Percentiles rank a stretch among this genome's conserved stretches.
These are phyloP conservation scores for Hypoxylon sp. DNA, from an alignment of 2,329 filamentous ascomycete genomes.

Conservation along the genomic window DNA sequence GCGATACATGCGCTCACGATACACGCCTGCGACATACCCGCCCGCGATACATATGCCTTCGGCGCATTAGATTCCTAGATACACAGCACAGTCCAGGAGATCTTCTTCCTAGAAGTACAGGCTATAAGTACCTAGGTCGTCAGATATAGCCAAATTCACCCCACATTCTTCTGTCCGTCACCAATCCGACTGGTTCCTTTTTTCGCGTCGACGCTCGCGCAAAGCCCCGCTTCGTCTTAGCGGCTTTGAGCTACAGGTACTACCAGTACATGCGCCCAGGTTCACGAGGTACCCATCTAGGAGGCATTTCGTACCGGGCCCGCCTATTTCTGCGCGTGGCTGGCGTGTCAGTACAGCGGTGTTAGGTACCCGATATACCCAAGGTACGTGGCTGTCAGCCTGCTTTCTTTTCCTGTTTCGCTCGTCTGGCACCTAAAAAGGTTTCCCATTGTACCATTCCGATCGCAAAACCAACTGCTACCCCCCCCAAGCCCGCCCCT, in stretches of 20 bases:
- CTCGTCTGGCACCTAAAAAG: conserved; percentile 13
- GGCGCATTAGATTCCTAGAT: no score
- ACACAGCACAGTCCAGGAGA: no score
- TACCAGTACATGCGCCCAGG: no score
- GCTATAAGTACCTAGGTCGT: no score
- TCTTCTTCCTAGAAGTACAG: no score
- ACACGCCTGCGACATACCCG: no score
- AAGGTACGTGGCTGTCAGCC: no score
- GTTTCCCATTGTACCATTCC: conserved; percentile 14
- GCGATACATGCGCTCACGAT: no score
- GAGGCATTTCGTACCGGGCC: conserved; percentile 32
- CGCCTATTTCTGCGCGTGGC: conserved; percentile 28
- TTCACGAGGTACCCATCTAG: no score
- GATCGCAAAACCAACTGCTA: conserved; percentile 14
- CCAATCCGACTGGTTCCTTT: conserved; percentile 33
- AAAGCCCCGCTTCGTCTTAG: conserved; percentile 21
- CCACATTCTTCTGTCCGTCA: conserved; percentile 14
- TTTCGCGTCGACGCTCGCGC: conserved; percentile 17
- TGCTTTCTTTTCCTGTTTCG: conserved; percentile 8
- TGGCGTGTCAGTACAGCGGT: conserved; percentile 22
- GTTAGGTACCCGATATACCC: conserved; percentile 10
- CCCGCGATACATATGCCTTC: no score
- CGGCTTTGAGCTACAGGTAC: conserved; percentile 15
- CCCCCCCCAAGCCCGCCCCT: no score
- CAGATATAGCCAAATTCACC: no score